Conservation (phyloP, 2,329 filamentous ascomycete genomes). For the Colletotrichum plurivorum region DNA sequence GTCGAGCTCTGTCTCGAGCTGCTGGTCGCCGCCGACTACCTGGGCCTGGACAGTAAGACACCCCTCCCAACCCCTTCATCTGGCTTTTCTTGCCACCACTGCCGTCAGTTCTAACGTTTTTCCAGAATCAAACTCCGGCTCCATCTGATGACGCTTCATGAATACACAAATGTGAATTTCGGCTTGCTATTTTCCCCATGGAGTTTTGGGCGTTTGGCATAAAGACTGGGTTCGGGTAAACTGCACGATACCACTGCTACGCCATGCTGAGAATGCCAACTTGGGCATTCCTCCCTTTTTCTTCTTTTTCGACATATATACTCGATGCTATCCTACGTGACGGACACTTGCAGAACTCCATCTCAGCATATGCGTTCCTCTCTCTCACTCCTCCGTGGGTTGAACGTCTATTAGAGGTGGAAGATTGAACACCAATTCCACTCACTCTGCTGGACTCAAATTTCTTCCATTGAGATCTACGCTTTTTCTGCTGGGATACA, state of each 20-base stretch:
- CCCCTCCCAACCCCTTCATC: conserved; percentile 21
- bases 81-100: not conserved
- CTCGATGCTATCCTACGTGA: not conserved
- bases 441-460: conserved; percentile 65
- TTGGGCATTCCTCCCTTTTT: not conserved
- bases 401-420: conserved; percentile 69
- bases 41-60: conserved; percentile 75
- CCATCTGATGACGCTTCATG: conserved; percentile 29
- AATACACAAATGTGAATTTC: conserved; percentile 37
- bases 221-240: conserved; percentile 15
- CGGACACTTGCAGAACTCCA: conserved; percentile 47
- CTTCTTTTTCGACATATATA: not conserved
- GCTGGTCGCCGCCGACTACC: conserved; percentile 82
- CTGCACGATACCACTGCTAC: conserved; percentile 34
- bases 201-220: conserved; percentile 38
- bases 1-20: conserved; percentile 84
- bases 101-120: conserved; percentile 22
- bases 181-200: conserved; percentile 46
- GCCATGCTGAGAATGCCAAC: conserved; percentile 27
- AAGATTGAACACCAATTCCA: conserved; percentile 62
- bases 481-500: conserved; percentile 65
- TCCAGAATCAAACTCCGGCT: conserved; percentile 40
- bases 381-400: conserved; percentile 63
- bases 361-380: conserved; percentile 70
- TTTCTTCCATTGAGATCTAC: conserved; percentile 59